Conservation (phyloP, 192 early-diverging fungal species). For the Dispira simplex region DNA sequence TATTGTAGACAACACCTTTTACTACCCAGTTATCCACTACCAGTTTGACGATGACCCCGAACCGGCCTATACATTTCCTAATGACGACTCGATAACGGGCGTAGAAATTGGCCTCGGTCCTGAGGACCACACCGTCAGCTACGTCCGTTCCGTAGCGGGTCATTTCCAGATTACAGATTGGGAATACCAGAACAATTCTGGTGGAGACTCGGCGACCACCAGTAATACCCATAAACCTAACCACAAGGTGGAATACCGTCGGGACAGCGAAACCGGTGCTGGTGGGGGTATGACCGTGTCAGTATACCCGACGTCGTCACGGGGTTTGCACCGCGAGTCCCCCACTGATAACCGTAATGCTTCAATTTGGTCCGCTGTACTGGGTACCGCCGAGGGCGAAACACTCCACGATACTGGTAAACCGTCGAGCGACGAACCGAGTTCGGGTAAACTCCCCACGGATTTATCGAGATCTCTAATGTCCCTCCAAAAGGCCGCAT, state of each 20-base stretch:
- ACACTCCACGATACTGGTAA: background rate
- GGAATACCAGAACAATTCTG: background rate
- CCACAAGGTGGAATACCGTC: background rate
- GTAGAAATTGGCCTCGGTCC: background rate
- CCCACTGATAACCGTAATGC: background rate
- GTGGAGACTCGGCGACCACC: background rate
- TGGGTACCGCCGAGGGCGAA: background rate
- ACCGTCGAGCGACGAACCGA: background rate
- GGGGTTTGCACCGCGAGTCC: background rate
- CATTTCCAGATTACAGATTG: constrained; percentile 9
- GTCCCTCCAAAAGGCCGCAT: background rate
- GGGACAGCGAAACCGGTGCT: background rate
- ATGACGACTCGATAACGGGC: background rate
- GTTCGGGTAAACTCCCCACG: background rate
- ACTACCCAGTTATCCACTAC: constrained; percentile 9
- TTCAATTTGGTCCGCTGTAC: background rate
- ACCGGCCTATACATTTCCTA: background rate
- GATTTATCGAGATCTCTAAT: background rate
- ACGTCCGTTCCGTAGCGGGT: background rate
- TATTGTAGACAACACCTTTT: constrained; percentile 8
- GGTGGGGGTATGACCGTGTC: background rate
- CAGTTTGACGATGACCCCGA: constrained; percentile 9
- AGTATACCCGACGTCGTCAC: background rate
- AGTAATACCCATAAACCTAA: background rate
- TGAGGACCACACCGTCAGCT: background rate